Evolutionary conservation across 768 basidiomycete species (phyloP).

Genomic region (Candolleomyces eurysporus): DNA sequence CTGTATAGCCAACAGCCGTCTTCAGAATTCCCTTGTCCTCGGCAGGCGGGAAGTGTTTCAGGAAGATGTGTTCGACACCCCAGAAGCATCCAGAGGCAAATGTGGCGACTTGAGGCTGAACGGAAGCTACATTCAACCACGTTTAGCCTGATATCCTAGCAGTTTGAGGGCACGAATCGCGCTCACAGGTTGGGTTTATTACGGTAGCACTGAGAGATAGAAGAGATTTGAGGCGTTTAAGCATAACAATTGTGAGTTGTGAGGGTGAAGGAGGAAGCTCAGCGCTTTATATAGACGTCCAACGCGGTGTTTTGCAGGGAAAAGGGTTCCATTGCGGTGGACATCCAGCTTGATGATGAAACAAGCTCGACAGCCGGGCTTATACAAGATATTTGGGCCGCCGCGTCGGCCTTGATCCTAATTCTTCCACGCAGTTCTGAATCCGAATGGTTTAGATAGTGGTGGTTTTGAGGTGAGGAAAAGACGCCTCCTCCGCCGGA

Average conservation of each 20-base stretch:
- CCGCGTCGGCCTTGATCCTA: no score
- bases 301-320: neutral
- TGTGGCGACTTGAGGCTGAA: conserved; percentile 37
- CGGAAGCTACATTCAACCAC: conserved; percentile 11
- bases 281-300: neutral
- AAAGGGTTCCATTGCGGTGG: neutral
- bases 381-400: no score
- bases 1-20: conserved; percentile 79
- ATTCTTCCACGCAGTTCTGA: no score
- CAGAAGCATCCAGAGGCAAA: conserved; percentile 76
- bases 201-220: conserved; percentile 11
- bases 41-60: conserved; percentile 71
- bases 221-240: conserved; percentile 15
- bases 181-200: conserved; percentile 35
- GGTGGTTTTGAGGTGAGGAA: no score
- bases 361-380: neutral
- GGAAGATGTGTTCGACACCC: conserved; percentile 84
- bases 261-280: neutral
- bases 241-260: conserved; percentile 11
- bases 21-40: conserved; percentile 73
- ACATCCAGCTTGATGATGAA: neutral
- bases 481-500: no score
- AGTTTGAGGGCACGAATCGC: neutral
- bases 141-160: neutral
- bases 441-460: no score